Conservation (phyloP, 805 yeast species). For the Metschnikowia chrysomelidarum region DNA sequence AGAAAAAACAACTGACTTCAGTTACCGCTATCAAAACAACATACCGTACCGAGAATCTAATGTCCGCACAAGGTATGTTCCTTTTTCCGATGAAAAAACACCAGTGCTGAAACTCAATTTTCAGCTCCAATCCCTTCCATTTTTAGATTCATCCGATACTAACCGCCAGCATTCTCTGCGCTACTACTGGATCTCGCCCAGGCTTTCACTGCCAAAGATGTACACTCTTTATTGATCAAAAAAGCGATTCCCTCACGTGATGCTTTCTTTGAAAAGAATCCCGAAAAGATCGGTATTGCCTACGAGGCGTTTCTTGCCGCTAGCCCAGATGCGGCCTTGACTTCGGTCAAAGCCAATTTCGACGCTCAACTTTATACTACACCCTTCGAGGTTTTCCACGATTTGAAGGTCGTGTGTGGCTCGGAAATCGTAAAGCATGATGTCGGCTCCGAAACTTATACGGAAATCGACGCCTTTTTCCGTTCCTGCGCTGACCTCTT, state of each 20-base stretch:
- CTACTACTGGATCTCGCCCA: constrained; percentile 18
- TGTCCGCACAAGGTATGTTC: too few relatives aligned
- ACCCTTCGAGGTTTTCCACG: constrained; percentile 63
- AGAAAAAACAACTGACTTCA: too few relatives aligned
- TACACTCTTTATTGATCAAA: constrained; percentile 10
- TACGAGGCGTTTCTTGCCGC: constrained; percentile 35
- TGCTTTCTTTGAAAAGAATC: constrained; percentile 45
- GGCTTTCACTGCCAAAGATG: constrained; percentile 14
- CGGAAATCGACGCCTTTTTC: constrained; percentile 58
- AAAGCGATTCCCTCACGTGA: constrained; percentile 43
- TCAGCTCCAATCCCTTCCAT: not conserved
- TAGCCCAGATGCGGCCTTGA: constrained; percentile 25
- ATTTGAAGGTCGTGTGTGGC: constrained; percentile 56
- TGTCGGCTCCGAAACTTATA: constrained; percentile 49
- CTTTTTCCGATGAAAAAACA: too few relatives aligned
- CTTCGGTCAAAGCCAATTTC: constrained; percentile 45
- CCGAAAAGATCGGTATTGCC: constrained; percentile 43
- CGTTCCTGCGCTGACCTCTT: constrained; percentile 61
- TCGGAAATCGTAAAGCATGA: constrained; percentile 45
- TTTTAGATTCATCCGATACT: too few relatives aligned
- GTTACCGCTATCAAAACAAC: too few relatives aligned
- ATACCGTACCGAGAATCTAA: too few relatives aligned
- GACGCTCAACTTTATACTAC: constrained; percentile 38
- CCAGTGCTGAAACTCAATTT: too few relatives aligned
- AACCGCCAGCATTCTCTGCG: constrained; percentile 12